Evolutionary conservation across 768 basidiomycete species (phyloP).

Genomic region (Suillus weaverae): DNA sequence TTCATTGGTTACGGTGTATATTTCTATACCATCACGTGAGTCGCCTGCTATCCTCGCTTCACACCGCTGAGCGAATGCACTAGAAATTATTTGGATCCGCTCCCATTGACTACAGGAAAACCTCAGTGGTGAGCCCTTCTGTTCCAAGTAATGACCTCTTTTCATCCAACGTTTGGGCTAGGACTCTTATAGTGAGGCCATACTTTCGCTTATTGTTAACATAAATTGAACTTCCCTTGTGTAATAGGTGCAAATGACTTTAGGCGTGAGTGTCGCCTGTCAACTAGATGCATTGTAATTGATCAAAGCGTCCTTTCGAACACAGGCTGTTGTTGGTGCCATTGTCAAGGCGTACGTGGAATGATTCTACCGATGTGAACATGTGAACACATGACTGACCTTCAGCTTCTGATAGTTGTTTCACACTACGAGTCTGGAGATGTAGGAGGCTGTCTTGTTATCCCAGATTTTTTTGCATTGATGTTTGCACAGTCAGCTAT

Average conservation of each 20-base stretch:
- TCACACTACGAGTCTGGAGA: constrained; percentile 62
- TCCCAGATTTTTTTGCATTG: neutral
- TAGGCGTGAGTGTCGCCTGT: constrained; percentile 31
- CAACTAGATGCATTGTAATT: constrained; percentile 4
- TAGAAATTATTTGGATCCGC: constrained; percentile 43
- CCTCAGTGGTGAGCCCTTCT: constrained; percentile 45
- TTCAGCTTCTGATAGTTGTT: constrained; percentile 38
- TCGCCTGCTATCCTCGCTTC: constrained; percentile 5
- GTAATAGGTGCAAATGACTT: constrained; percentile 43
- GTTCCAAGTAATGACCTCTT: neutral
- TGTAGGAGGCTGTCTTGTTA: constrained; percentile 39
- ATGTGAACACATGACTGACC: neutral
- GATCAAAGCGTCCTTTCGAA: neutral
- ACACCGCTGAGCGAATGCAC: neutral
- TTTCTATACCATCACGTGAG: constrained; percentile 55
- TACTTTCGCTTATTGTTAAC: constrained; percentile 9
- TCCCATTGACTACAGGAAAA: constrained; percentile 35
- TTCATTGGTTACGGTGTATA: constrained; percentile 56
- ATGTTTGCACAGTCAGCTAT: constrained; percentile 48
- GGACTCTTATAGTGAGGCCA: constrained; percentile 49
- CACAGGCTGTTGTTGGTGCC: constrained; percentile 51
- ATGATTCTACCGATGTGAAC: neutral
- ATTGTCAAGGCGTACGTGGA: constrained; percentile 55
- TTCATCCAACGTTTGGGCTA: constrained; percentile 30
- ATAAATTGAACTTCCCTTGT: constrained; percentile 1